phyloP scores from a whole-genome alignment of 805 yeast species.

The Allodekkera sacchari region DNA sequence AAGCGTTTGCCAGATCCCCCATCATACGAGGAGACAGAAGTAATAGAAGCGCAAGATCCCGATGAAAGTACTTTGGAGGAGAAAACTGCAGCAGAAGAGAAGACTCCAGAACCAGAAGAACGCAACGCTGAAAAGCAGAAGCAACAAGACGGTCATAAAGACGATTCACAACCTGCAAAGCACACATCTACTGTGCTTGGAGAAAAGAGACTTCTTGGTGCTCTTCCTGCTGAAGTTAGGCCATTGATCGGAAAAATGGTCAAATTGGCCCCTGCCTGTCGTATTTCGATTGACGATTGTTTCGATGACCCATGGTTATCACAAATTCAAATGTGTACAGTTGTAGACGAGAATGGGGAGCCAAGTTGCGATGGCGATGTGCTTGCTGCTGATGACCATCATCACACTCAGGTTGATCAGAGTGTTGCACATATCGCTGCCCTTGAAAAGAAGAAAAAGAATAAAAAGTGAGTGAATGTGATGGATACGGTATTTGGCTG shows the following conservation, averaged over 20 bases:
- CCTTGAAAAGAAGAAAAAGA: conserved; percentile 73
- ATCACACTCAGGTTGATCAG: conserved; percentile 84
- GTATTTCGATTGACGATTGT: conserved; percentile 73
- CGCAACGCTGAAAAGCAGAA: neutral
- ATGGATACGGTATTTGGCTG: too few species aligned
- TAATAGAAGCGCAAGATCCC: conserved; percentile 3
- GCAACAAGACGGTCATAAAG: neutral
- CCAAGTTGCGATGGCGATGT: conserved; percentile 26
- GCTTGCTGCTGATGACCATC: conserved; percentile 50
- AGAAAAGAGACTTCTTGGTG: conserved; percentile 60
- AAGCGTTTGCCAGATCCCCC: conserved; percentile 46
- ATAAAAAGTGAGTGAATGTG: conserved; percentile 22
- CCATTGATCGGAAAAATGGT: conserved; percentile 69
- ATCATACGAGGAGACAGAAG: conserved; percentile 15
- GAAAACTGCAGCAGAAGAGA: conserved; percentile 4
- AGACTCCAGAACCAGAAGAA: conserved; percentile 8
- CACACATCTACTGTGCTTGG: conserved; percentile 66
- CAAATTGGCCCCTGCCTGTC: conserved; percentile 76
- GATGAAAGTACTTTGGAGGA: conserved; percentile 1
- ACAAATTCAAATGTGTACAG: conserved; percentile 62
- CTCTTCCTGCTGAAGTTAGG: conserved; percentile 64
- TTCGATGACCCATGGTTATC: conserved; percentile 65
- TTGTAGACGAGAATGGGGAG: conserved; percentile 31
- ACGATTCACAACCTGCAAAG: conserved; percentile 7
- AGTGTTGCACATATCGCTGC: conserved; percentile 94